Evolutionary conservation across 148 eudicot genomes (phyloP), one percentile per base, ranked within the genome.

Genomic region (Pharnaceum exiguum): DNA sequence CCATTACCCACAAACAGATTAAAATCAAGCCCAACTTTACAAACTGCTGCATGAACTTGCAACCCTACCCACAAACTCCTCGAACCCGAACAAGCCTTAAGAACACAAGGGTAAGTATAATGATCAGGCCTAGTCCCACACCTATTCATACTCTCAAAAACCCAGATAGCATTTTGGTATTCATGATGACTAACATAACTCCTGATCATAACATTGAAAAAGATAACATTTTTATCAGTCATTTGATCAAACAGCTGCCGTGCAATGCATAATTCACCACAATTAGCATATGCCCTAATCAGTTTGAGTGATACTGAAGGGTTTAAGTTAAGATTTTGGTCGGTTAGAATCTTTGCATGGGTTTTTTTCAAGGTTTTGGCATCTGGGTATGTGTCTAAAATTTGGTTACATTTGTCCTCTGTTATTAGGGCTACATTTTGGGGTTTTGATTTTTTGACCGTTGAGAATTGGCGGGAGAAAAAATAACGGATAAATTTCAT

Each of bases 161-260:
- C 62, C 45, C 53, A 13, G 28, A 93, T 57, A 46, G 90, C 95
- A 42, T 83, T 81, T 12, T 48, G 18, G 47, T 80, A 84, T 8
- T 60, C 12, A 5, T 68, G 55, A 37, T 87, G 82, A 45, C 76
- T 78, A 31, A 84, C 83, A 26, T 81, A 91, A 50, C 97, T 82
- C 63, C 97, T 79, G 33, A 91, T 79, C 98, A 90, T 84, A 40
- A 84, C 95, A 71, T 87, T 90, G 46, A 72, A 78, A 52, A 87
- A 57, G 1, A 80, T 40, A 1, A 78, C 70, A 68, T 82, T 77
- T 66, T 65, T 82, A 10, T 72, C 77, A 22, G 93, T 72, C 57
- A 65, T 78, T 84, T 77, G 77, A 23, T 87, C 89, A 59, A 90
- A 90, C 63, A 90, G 17, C 2, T 84, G 55, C 63, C 84, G 93